phyloP scores from a whole-genome alignment of 306 rosid genomes.

The Echinosophora koreensis region DNA sequence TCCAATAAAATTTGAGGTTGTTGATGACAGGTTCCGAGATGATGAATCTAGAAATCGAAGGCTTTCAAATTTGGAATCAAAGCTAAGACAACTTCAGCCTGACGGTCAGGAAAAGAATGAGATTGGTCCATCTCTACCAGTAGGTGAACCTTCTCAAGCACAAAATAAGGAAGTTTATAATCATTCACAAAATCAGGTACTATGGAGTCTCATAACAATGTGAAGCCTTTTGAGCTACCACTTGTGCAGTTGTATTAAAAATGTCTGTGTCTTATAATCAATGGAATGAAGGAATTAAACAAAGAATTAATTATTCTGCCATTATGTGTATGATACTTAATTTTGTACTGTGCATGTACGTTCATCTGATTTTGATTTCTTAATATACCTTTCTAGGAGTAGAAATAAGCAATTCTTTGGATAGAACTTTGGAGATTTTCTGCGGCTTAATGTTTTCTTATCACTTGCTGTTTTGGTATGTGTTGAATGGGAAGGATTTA shows the following conservation, averaged over 20 bases:
- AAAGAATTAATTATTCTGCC: slow-evolving; percentile 1
- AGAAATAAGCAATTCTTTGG: neutral
- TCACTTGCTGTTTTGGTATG: slow-evolving; percentile 14
- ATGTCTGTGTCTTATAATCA: neutral
- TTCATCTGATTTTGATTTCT: slow-evolving; percentile 15
- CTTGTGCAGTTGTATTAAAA: neutral
- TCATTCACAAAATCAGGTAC: neutral
- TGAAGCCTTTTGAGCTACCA: neutral
- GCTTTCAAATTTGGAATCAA: slow-evolving; percentile 54
- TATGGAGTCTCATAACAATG: slow-evolving; percentile 17
- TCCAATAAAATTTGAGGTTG: slow-evolving; percentile 75
- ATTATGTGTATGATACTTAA: neutral
- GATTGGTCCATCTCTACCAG: slow-evolving; percentile 47
- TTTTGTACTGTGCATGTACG: slow-evolving; percentile 2
- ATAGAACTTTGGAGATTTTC: neutral
- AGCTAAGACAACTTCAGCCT: slow-evolving; percentile 46
- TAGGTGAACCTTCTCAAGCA: slow-evolving; percentile 50
- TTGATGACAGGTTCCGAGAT: slow-evolving; percentile 82
- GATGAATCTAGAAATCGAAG: slow-evolving; percentile 53
- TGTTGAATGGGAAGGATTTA: too few species aligned
- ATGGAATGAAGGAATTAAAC: slow-evolving; percentile 9
- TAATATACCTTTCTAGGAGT: neutral
- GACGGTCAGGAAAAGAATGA: slow-evolving; percentile 49
- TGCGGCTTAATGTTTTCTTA: slow-evolving; percentile 10
- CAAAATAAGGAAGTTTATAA: neutral